Evolutionary conservation across 139 green algal species (phyloP).

Genomic region (Raphidocelis subcapitata): DNA sequence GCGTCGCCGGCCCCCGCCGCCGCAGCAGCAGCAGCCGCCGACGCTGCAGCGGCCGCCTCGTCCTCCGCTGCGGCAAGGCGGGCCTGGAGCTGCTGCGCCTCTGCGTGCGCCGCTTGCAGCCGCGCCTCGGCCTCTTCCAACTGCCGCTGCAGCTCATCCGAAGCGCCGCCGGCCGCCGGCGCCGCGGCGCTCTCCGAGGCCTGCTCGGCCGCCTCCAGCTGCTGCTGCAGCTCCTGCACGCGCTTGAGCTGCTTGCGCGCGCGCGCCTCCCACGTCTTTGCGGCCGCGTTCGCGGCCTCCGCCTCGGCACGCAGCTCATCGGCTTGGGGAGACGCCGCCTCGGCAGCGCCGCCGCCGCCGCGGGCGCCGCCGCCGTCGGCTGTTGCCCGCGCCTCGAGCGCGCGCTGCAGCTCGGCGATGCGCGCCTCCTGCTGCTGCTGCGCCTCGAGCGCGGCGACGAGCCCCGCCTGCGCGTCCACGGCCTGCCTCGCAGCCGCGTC

Average conservation of each 20-base stretch:
- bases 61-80: too few relatives aligned
- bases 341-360: background rate
- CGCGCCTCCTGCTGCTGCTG: too few relatives aligned
- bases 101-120: too few relatives aligned
- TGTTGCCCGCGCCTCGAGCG: background rate
- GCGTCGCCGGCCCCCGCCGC: too few relatives aligned
- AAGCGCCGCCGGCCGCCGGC: too few relatives aligned
- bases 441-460: background rate
- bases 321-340: background rate
- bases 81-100: too few relatives aligned
- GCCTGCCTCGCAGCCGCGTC: background rate
- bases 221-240: slow-evolving; percentile 10
- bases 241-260: background rate
- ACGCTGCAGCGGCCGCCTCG: too few relatives aligned
- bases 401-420: background rate
- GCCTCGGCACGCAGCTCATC: background rate
- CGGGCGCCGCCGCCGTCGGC: too few relatives aligned
- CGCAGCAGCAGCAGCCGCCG: too few relatives aligned
- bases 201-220: background rate
- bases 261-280: background rate
- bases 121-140: too few relatives aligned
- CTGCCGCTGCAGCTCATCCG: too few relatives aligned
- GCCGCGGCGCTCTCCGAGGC: background rate
- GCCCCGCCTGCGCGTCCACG: background rate
- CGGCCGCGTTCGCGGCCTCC: background rate